phyloP scores from a whole-genome alignment of 192 early-diverging fungal genomes.

The Backusella psychrophila region DNA sequence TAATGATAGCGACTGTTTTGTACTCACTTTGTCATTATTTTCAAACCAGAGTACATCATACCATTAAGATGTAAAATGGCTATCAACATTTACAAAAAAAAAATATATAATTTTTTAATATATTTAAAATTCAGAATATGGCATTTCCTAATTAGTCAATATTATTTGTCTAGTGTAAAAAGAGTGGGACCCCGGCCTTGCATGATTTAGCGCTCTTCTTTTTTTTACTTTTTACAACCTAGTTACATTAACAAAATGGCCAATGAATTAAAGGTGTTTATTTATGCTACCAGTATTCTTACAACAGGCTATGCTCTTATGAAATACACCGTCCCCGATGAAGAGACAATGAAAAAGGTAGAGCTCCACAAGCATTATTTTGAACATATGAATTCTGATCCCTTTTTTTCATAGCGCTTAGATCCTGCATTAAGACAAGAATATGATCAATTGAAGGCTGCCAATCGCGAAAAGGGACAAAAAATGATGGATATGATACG shows the following conservation, averaged over 20 bases:
- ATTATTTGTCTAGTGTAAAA: too few relatives aligned
- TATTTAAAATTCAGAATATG: too few relatives aligned
- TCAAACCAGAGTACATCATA: too few relatives aligned
- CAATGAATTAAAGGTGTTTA: conserved; percentile 44
- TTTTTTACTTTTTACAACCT: background rate
- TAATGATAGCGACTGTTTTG: too few relatives aligned
- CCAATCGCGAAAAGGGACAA: conserved; percentile 19
- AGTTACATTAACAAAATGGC: conserved; percentile 33
- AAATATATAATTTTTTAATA: too few relatives aligned
- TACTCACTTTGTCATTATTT: too few relatives aligned
- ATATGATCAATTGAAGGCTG: conserved; percentile 20
- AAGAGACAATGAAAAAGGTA: conserved; percentile 34
- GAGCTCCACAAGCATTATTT: background rate
- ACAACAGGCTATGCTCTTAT: conserved; percentile 45
- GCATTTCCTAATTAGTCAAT: too few relatives aligned
- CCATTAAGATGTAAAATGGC: too few relatives aligned
- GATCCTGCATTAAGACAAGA: conserved; percentile 25
- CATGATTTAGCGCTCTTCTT: background rate
- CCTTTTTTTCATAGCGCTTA: conserved; percentile 19
- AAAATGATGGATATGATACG: conserved; percentile 24
- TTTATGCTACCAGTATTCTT: conserved; percentile 42
- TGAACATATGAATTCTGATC: background rate
- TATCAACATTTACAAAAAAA: too few relatives aligned
- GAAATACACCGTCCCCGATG: conserved; percentile 50
- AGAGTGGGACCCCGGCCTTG: background rate